Evolutionary conservation across 2,329 filamentous ascomycete species (phyloP), one percentile per base, ranked within the genome.

Genomic region (Immersiporthe knoxdaviesiana): DNA sequence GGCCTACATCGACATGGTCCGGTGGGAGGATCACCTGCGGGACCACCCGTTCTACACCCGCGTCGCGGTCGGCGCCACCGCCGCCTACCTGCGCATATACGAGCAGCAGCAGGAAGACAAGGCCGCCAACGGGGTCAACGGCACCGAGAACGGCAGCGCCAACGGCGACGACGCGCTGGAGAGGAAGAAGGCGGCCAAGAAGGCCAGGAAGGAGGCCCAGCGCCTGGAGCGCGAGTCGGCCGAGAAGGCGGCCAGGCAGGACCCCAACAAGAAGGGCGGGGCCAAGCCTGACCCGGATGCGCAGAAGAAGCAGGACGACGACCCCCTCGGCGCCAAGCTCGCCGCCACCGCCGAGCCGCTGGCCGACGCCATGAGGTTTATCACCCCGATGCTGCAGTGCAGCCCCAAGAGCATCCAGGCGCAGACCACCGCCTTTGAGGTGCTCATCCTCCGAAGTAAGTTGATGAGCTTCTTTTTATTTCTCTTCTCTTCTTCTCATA

Each of bases 1-100:
- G 68, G 92, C 96, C 1, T 99, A 99, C 77, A 84, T 99, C 54
- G 94, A 97, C 75, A 97, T 99, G 93, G 86, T 99, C 61, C 89
- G 92, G 74, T 99, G 96, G 97, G 95, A 98, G 78, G 94, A 99
- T 77, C 89, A 90, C 71, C 81, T 98, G 59, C 90, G 94, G 67
- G 92, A 97, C 75, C 96, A 99, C 78, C 96, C 96, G 1, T 97
- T 97, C 83, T 99, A 92, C 81, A 91, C 91, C 5, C 87, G 93
- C 59, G 92, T 93, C 63, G 95, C 96, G 0, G 83, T 97, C 32
- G 89, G 90, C 66, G 94, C 95, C 7, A 87, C 97, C 71, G 88
- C 90, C 71, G 85, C 97, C 41, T 98, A 97, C 78, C 78, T 97
- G 37, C 84, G 89, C 72, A 85, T 99, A 73, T 85, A 91, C 72